Conservation (phyloP, 352 stramenopile genomes). For the Globisporangium sylvaticum region DNA sequence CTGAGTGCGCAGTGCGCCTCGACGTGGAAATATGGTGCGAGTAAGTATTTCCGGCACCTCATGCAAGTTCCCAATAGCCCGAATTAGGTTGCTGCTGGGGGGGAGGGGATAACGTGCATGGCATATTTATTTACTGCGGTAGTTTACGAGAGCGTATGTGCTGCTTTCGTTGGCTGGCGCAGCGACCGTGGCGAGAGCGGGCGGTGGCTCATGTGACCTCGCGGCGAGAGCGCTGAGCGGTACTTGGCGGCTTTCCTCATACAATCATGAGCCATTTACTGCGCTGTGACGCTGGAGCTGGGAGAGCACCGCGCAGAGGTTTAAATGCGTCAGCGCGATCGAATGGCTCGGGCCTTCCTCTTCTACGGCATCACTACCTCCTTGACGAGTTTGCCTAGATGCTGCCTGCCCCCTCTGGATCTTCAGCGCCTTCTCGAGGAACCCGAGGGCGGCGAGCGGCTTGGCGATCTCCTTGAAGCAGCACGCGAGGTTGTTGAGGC, state of each 20-base stretch:
- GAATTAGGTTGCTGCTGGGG: background rate
- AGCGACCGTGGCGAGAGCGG: slow-evolving; percentile 1
- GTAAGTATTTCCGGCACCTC: background rate
- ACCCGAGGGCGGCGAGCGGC: slow-evolving; percentile 35
- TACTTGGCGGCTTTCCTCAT: background rate
- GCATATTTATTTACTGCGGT: no score
- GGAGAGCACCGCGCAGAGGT: slow-evolving; percentile 59
- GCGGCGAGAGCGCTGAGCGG: background rate
- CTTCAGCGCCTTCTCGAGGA: slow-evolving; percentile 43
- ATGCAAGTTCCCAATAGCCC: background rate
- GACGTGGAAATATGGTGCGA: background rate
- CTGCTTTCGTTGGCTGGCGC: background rate
- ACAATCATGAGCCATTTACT: slow-evolving; percentile 17
- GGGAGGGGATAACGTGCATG: no score
- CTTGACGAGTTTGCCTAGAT: no score
- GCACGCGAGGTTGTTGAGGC: slow-evolving; percentile 69
- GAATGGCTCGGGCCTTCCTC: slow-evolving; percentile 12
- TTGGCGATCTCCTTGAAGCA: slow-evolving; percentile 42
- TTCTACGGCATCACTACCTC: no score
- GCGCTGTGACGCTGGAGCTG: slow-evolving; percentile 44
- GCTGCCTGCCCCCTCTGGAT: slow-evolving; percentile 33
- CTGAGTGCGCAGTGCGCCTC: no score
- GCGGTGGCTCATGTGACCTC: background rate
- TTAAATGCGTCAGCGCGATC: slow-evolving; percentile 51
- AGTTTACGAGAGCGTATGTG: background rate